These are phyloP conservation scores for Nitzschia sp. DNA, from an alignment of 108 stramenopile genomes.

Conservation along the genomic window DNA sequence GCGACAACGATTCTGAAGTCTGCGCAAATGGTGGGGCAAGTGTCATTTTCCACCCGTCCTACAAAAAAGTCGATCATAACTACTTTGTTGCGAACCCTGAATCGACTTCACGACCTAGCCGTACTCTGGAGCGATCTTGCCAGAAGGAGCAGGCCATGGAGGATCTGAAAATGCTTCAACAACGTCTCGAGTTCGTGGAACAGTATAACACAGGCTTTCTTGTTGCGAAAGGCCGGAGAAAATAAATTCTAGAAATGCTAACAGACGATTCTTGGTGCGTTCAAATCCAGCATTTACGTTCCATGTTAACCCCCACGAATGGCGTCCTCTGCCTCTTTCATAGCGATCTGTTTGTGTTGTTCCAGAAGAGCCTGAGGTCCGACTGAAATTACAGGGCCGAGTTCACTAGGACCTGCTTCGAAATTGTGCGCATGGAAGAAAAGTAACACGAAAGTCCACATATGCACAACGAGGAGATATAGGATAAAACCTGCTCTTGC, in stretches of 20 bases:
- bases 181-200: constrained; percentile 19
- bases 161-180: constrained; percentile 6
- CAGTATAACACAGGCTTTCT: constrained; percentile 32
- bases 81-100: neutral
- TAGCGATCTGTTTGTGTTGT: constrained; percentile 13
- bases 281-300: too few relatives aligned
- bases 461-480: constrained; percentile 71
- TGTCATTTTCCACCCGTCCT: neutral
- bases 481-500: constrained; percentile 74
- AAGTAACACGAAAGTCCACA: constrained; percentile 82
- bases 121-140: neutral
- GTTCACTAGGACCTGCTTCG: constrained; percentile 47
- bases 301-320: too few relatives aligned
- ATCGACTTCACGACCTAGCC: neutral
- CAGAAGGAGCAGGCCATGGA: neutral
- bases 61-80: neutral
- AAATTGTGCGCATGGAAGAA: constrained; percentile 85
- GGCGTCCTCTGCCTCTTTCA: too few relatives aligned
- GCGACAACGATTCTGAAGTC: neutral
- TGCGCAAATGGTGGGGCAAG: neutral
- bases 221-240: constrained; percentile 13
- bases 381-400: constrained; percentile 15
- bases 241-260: too few relatives aligned
- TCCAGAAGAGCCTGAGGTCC: constrained; percentile 53
- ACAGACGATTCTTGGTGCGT: too few relatives aligned